Evolutionary conservation across 345 rosid species (phyloP), one percentile per base, ranked within the genome.

Genomic region (Populus pruinosa): DNA sequence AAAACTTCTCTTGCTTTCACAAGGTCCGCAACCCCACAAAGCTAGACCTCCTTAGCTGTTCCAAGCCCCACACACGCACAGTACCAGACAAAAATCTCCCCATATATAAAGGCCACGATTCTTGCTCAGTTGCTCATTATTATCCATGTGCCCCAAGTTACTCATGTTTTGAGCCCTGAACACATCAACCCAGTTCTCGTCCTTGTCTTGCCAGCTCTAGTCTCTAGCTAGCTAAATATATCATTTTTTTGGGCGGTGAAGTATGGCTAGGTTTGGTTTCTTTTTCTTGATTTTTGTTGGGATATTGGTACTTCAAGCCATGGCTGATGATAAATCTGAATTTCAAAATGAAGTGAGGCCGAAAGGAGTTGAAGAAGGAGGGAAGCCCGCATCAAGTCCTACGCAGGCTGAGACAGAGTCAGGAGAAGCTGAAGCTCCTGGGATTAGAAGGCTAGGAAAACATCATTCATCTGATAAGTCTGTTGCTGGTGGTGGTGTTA

Each of bases 401-500:
- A 43, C 71, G 23, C 41, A 72, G 16, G 74, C 80, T 13, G 53
- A 64, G 70, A 31, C 70, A 1, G 63, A 56, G 63, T 3, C 63
- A n/a, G 23, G 63, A 56, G 63, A 56, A 56, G 27, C 25, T 39
- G 86, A 78, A 72, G 87, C 88, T 44, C 90, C 92, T 0, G 86
- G 56, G 79, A 75, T 36, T 76, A 84, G 91, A 73, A 80, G 83
- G 80, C 69, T 83, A 69, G 86, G 85, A 69, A 88, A 82, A 77
- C 87, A 87, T 73, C 88, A 77, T 72, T 79, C 82, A 0, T 74
- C 86, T 11, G 86, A 85, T 64, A 81, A 69, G 70, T 87, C 91
- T 1, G 79, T 83, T 67, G 91, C 91, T 8, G 94, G 88, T 43
- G 94, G 94, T 9, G 92, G 91, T 17, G 87, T 91, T 38, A 89